A percentile compares a stretch with the other conserved stretches of the same genome.
These are phyloP conservation scores for Arthrobotrys entomopaga DNA, from an alignment of 2,329 filamentous ascomycete species.

Conservation along the genomic window DNA sequence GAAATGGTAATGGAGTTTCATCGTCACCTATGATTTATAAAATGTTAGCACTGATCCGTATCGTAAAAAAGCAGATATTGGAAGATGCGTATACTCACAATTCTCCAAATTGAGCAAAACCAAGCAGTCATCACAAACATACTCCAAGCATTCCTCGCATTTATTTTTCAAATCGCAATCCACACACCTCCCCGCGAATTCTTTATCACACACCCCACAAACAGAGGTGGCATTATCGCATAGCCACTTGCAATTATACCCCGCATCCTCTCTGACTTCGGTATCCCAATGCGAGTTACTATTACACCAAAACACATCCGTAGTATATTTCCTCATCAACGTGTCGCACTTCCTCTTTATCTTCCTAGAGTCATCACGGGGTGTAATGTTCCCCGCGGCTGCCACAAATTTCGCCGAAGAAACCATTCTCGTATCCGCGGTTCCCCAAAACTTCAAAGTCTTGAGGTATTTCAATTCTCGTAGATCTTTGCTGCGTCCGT, in stretches of 20 bases:
- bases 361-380: neutral
- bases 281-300: neutral
- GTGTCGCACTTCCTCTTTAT: neutral
- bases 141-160: slow-evolving; percentile 11
- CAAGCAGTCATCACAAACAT: slow-evolving; percentile 13
- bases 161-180: slow-evolving; percentile 12
- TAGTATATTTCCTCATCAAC: slow-evolving; percentile 12
- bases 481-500: neutral
- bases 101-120: slow-evolving; percentile 9
- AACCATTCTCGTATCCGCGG: slow-evolving; percentile 1
- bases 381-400: neutral
- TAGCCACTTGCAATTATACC: slow-evolving; percentile 4
- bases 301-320: slow-evolving; percentile 9
- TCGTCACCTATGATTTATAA: neutral
- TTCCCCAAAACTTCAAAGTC: slow-evolving; percentile 9
- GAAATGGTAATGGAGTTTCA: neutral
- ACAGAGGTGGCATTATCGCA: neutral
- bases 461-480: neutral
- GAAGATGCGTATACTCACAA: neutral
- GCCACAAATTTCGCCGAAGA: neutral
- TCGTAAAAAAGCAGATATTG: neutral
- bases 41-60: neutral
- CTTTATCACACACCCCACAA: neutral
- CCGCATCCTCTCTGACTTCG: neutral
- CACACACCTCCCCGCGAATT: slow-evolving; percentile 9